Base-by-base conservation (phyloP, 2,329 filamentous ascomycete species). In the Pyrenochaeta sp. region DNA sequence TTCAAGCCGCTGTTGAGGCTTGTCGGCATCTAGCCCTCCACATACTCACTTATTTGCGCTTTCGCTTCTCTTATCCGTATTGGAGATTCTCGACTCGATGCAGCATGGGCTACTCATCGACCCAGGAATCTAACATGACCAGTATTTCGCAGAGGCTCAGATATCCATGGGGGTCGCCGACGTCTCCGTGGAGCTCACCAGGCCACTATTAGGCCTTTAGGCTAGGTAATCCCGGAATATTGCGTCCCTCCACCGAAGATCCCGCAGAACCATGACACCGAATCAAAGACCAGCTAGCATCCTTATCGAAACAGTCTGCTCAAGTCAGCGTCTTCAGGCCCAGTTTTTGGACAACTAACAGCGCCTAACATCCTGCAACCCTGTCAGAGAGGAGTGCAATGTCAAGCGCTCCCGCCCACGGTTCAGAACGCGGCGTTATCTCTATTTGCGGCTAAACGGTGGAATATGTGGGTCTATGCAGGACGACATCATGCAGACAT, bases 21-120 rank as follows among this genome's bases (percentile, higher is more conserved):
- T 47, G 15, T n/a, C 40, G n/a, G 18, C 29, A 44, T 31, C 39
- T 33, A n/a, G 32, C 43, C 43, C 45, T 37, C 41, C 32, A 45
- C 21, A 14, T 43, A 4, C 4, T 27, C 23, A 4, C 9, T 27
- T 9, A 9, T 44, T n/a, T 15, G 31, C 3, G 29, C 20, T 37
- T 30, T 23, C 7, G 15, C 29, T 20, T 29, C 33, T 20, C 21
- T 45, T 31, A 36, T 31, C 32, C 33, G 42, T 37, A 36, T 23
- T 20, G 18, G 4, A 27, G 4, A 27, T 27, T 9, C 23, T 27
- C 23, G 23, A 4, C 4, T 27, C 9, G 4, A 27, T 27, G 23
- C 23, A 12, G 33, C 36, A 23, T 18, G 14, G 5, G 2, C 12
- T 12, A 6, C 20, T 18, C 7, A 12, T 23, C 20, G 11, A 11